phyloP scores from a whole-genome alignment of 352 stramenopile genomes.

The Thalassiosira livingstoniorum region DNA sequence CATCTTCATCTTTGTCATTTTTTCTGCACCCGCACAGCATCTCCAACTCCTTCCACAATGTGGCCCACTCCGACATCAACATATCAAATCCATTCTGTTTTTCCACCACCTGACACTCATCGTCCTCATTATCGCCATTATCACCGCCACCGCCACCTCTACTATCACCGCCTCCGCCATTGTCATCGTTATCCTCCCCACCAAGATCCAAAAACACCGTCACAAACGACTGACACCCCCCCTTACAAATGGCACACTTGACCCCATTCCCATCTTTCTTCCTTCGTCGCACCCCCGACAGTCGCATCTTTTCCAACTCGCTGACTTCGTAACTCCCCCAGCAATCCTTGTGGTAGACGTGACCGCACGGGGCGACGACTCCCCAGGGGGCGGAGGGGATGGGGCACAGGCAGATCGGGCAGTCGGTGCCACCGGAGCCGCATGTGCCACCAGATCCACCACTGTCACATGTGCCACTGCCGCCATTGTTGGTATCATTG shows the following conservation, averaged over 20 bases:
- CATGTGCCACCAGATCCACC: too few species aligned
- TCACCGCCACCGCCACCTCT: neutral
- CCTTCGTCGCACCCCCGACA: neutral
- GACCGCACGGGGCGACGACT: constrained; percentile 27
- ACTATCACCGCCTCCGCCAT: neutral
- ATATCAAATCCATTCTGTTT: constrained; percentile 14
- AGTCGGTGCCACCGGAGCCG: too few species aligned
- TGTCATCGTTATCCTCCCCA: neutral
- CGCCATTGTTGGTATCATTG: too few species aligned
- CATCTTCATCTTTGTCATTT: neutral
- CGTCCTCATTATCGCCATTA: neutral
- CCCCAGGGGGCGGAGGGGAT: constrained; percentile 37
- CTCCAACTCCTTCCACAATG: neutral
- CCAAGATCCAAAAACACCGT: constrained; percentile 43
- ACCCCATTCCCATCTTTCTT: neutral
- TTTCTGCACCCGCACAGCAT: neutral
- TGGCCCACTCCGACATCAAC: neutral
- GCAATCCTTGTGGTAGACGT: constrained; percentile 43
- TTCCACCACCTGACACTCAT: neutral
- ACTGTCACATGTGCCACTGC: too few species aligned
- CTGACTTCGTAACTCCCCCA: too few species aligned
- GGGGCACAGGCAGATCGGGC: constrained; percentile 50
- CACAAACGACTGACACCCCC: constrained; percentile 12
- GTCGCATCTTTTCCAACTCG: neutral
- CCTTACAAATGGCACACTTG: constrained; percentile 44